These are phyloP conservation scores for Collybia sp. DNA, from an alignment of 768 basidiomycete genomes.

Conservation along the genomic window DNA sequence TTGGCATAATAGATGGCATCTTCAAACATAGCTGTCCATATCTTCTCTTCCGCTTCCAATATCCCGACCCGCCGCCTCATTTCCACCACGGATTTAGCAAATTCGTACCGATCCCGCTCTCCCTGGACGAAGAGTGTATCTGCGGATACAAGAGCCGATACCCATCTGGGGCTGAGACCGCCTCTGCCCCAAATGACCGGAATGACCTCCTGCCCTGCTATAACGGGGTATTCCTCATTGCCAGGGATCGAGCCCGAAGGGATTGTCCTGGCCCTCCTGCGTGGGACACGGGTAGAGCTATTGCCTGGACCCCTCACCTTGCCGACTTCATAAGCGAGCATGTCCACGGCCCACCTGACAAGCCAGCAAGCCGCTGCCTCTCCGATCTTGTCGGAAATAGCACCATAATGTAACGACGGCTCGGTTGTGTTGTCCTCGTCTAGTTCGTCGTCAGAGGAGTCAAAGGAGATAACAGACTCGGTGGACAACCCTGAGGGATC, in stretches of 20 bases:
- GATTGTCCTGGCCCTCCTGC: slow-evolving; percentile 16
- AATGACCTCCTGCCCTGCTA: slow-evolving; percentile 14
- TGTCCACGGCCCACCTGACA: slow-evolving; percentile 77
- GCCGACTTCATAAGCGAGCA: slow-evolving; percentile 61
- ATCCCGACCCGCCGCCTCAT: slow-evolving; percentile 55
- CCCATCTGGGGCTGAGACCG: slow-evolving; percentile 71
- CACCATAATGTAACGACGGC: slow-evolving; percentile 72
- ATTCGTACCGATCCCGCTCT: slow-evolving; percentile 76
- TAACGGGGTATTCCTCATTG: background rate
- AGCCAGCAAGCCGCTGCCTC: slow-evolving; percentile 89
- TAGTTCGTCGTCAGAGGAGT: slow-evolving; percentile 15
- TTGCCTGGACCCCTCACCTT: slow-evolving; percentile 13
- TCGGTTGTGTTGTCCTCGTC: slow-evolving; percentile 13
- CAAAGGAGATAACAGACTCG: slow-evolving; percentile 9
- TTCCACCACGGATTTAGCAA: slow-evolving; percentile 74
- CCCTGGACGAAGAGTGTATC: slow-evolving; percentile 77
- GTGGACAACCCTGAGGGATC: background rate
- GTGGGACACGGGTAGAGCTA: slow-evolving; percentile 5
- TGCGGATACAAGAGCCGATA: slow-evolving; percentile 66
- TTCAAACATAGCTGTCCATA: slow-evolving; percentile 68
- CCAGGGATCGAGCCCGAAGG: slow-evolving; percentile 10
- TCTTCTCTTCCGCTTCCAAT: slow-evolving; percentile 57
- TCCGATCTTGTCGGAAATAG: slow-evolving; percentile 87
- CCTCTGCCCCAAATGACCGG: slow-evolving; percentile 71
- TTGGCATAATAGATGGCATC: slow-evolving; percentile 82